Evolutionary conservation across 192 early-diverging fungal species (phyloP), one percentile per base, ranked within the genome.

Genomic region (Borealophlyctis nickersoniae): DNA sequence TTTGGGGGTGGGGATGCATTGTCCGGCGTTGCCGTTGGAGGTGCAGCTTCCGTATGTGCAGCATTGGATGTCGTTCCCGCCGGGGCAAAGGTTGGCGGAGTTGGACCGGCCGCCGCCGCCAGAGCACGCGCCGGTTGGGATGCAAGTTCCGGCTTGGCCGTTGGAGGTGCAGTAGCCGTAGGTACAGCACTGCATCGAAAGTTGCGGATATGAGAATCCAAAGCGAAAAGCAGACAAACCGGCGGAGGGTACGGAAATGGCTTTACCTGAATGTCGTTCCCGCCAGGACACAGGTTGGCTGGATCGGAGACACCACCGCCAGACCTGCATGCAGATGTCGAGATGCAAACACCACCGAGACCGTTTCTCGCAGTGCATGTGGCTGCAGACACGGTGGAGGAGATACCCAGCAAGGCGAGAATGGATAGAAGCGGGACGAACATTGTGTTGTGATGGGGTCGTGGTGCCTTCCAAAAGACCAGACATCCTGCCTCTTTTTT

Each of bases 51-150:
- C 39, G 39, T 13, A 7, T 7, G 39, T 45, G 19, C 39, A 45
- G 39, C 39, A 7, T 19, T 45, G 39, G 39, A 45, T 45, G 39
- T 45, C 39, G 39, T 7, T 45, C 19, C 39, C 39, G 39, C 39
- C 39, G 19, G 39, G 39, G 39, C 39, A 45, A 19, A 45, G 39
- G 39, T 45, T 45, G 39, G 39, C 39, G 39, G 39, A 45, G 39
- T 45, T 45, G 39, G 9, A 45, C 19, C 9, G 19, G 19, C 39
- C 39, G 19, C 39, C 39, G 7, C 19, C 39, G 19, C 9, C 39
- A 13, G 39, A 45, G 19, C 39, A 45, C 9, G 9, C 39, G 7
- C 9, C 39, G 39, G 39, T 19, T 7, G 39, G 39, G 39, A 45
- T 45, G 39, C 39, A 45, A 19, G 19, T 45, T 13, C 39, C 39